Conservation (phyloP, 1,284 basidiomycete species). For the Microbotryum lychnidis-dioicae region DNA sequence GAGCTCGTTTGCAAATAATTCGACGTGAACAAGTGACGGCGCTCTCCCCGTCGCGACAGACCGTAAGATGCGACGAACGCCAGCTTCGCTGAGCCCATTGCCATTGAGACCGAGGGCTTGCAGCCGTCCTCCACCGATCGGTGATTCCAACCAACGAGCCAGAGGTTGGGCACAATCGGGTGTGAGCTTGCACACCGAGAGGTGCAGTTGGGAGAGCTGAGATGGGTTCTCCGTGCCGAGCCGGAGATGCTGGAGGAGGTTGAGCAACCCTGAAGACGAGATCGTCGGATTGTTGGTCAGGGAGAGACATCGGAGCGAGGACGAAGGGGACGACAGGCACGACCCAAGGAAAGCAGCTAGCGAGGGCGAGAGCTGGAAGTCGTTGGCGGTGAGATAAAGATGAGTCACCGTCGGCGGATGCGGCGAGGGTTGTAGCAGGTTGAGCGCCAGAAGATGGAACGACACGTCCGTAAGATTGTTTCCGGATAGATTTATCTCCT, state of each 20-base stretch:
- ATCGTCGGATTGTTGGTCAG: conserved; percentile 19
- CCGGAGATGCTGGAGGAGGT: conserved; percentile 9
- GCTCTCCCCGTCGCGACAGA: conserved; percentile 13
- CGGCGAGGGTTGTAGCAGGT: conserved; percentile 20
- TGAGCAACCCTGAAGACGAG: conserved; percentile 3
- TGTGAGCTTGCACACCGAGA: conserved; percentile 17
- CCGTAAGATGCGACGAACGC: conserved; percentile 13
- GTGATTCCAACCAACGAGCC: conserved; percentile 20
- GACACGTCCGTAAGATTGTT: conserved; percentile 21
- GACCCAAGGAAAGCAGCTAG: conserved; percentile 22
- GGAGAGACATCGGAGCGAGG: conserved; percentile 19
- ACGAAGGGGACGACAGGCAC: conserved; percentile 16
- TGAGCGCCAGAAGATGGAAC: conserved; percentile 25
- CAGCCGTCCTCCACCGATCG: conserved; percentile 12
- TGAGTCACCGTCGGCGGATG: conserved; percentile 20
- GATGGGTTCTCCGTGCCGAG: conserved; percentile 11
- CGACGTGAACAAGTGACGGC: conserved; percentile 22
- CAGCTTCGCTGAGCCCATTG: conserved; percentile 3
- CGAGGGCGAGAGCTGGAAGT: conserved; percentile 13
- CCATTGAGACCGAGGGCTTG: conserved; percentile 23
- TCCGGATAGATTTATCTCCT: conserved; percentile 23
- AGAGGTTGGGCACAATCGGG: conserved; percentile 20
- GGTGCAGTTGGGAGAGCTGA: conserved; percentile 18
- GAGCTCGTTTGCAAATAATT: conserved; percentile 20
- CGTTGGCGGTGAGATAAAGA: conserved; percentile 24